A percentile compares a stretch with the other conserved stretches of the same genome.
Evolutionary conservation across 2,329 filamentous ascomycete genomes (phyloP).

Genomic region (Calonectria montana): DNA sequence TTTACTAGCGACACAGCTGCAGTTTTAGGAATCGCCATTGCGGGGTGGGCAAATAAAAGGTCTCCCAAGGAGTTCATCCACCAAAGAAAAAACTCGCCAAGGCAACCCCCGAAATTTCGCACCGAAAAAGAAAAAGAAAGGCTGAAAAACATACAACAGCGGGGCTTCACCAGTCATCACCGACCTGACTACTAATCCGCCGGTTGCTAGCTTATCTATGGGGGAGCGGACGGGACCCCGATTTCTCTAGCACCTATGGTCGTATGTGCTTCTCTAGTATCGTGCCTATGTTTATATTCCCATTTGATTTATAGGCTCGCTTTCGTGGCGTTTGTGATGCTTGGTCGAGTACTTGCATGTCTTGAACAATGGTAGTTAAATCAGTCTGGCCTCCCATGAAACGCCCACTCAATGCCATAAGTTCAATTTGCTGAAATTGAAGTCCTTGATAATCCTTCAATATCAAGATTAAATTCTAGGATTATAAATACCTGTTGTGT

Average conservation of each 20-base stretch:
- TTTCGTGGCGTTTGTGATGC: background rate
- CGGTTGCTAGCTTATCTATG: slow-evolving; percentile 1
- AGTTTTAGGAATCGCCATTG: background rate
- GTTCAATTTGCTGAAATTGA: background rate
- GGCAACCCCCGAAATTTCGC: background rate
- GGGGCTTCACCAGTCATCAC: background rate
- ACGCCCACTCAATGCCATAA: background rate
- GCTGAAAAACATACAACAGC: background rate
- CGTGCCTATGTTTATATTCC: background rate
- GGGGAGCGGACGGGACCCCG: background rate
- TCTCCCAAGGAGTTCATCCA: background rate
- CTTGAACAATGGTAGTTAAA: background rate
- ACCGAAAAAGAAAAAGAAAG: background rate
- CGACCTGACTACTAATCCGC: background rate
- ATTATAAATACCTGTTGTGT: no score
- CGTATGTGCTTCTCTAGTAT: background rate
- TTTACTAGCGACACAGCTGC: background rate
- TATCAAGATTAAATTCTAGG: no score
- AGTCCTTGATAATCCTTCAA: background rate
- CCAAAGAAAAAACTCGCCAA: background rate
- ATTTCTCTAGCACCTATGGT: background rate
- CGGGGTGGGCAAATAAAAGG: background rate
- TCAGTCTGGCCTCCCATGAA: background rate
- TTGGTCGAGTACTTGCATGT: background rate
- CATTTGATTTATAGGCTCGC: background rate